Percentiles rank a stretch among this genome's conserved stretches.
These are phyloP conservation scores for Elsinoe arachidis DNA, from an alignment of 2,329 filamentous ascomycete genomes.

Conservation along the genomic window DNA sequence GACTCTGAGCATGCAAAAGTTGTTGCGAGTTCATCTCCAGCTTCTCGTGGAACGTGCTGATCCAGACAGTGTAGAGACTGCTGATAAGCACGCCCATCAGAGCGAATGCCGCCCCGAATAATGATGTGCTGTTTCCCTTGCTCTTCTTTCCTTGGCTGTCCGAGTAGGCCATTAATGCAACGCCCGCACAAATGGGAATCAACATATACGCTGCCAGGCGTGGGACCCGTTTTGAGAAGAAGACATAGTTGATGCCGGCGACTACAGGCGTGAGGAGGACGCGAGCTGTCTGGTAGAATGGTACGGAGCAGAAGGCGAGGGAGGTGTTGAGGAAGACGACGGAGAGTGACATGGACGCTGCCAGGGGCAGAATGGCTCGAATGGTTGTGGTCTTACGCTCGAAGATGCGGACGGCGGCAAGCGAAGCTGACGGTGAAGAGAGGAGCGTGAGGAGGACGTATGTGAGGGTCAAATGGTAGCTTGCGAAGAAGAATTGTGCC, in stretches of 20 bases:
- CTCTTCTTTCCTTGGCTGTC: slow-evolving; percentile 45
- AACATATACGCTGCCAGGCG: slow-evolving; percentile 46
- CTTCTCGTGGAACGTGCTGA: slow-evolving; percentile 56
- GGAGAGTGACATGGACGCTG: slow-evolving; percentile 58
- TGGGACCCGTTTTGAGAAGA: slow-evolving; percentile 52
- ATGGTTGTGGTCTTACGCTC: slow-evolving; percentile 47
- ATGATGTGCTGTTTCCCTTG: slow-evolving; percentile 45
- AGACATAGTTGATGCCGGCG: slow-evolving; percentile 54
- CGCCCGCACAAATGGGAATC: slow-evolving; percentile 52
- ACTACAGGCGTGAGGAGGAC: slow-evolving; percentile 59
- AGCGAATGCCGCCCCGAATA: slow-evolving; percentile 54
- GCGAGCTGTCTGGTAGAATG: slow-evolving; percentile 62
- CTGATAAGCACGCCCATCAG: slow-evolving; percentile 57
- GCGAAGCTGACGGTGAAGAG: slow-evolving; percentile 40
- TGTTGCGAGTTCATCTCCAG: slow-evolving; percentile 61
- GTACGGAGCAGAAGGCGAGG: slow-evolving; percentile 58
- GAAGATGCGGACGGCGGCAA: slow-evolving; percentile 47
- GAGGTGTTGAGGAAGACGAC: slow-evolving; percentile 62
- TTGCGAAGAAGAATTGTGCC: slow-evolving; percentile 47
- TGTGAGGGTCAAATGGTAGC: slow-evolving; percentile 61
- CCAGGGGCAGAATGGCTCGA: slow-evolving; percentile 54
- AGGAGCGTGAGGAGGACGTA: slow-evolving; percentile 53
- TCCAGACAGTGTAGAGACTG: slow-evolving; percentile 61
- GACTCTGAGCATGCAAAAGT: slow-evolving; percentile 59
- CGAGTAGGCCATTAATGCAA: slow-evolving; percentile 59